These are phyloP conservation scores for Colletotrichum cereale DNA, from an alignment of 2,329 filamentous ascomycete genomes.

Conservation along the genomic window DNA sequence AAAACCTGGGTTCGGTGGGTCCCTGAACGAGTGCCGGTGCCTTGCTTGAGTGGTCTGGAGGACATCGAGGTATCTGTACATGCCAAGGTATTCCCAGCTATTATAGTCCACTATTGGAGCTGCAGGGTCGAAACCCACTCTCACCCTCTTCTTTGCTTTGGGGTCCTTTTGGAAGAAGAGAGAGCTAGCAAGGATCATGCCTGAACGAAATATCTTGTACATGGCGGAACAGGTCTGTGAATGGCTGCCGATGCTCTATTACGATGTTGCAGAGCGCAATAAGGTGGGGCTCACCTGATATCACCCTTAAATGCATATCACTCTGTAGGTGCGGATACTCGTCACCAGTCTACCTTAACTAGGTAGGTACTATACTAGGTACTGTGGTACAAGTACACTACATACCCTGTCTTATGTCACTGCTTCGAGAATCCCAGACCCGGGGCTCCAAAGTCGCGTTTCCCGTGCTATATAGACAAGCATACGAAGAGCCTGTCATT, in stretches of 20 bases:
- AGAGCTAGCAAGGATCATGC: constrained; percentile 25
- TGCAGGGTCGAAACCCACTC: constrained; percentile 20
- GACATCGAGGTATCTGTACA: constrained; percentile 29
- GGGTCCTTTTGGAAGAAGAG: constrained; percentile 18
- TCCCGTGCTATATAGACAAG: not conserved
- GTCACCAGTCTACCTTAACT: not conserved
- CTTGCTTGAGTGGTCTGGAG: constrained; percentile 37
- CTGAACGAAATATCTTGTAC: constrained; percentile 31
- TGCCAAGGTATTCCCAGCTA: not conserved
- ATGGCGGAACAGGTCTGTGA: constrained; percentile 19
- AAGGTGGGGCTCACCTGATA: constrained; percentile 8
- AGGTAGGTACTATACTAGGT: no score
- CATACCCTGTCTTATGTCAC: not conserved
- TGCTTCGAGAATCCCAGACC: not conserved
- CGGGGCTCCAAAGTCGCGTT: not conserved
- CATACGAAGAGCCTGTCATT: constrained; percentile 32
- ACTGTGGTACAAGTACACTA: not conserved
- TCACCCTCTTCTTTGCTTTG: constrained; percentile 13
- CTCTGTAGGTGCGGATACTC: not conserved
- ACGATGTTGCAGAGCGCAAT: constrained; percentile 12
- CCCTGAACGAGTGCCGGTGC: constrained; percentile 39
- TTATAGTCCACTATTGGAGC: constrained; percentile 1
- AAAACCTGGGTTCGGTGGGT: constrained; percentile 35
- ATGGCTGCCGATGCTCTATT: constrained; percentile 17
- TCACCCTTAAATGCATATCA: not conserved